These are phyloP conservation scores for Monosporozyma solicola DNA, from an alignment of 805 yeast species.

Conservation along the genomic window DNA sequence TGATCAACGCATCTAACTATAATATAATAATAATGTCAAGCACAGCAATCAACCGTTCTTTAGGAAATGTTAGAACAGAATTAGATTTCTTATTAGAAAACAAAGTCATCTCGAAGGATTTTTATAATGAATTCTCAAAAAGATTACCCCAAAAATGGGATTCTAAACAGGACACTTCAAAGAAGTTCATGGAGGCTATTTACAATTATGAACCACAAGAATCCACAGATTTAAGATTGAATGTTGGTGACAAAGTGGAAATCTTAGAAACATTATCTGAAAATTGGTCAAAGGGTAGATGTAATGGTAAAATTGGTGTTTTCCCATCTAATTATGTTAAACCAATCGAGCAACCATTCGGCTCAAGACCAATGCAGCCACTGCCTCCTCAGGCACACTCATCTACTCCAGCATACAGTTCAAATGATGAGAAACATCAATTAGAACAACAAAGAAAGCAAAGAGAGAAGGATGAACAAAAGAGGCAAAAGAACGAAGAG, in stretches of 20 bases:
- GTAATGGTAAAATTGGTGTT: conserved; percentile 55
- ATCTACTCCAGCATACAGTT: conserved; percentile 1
- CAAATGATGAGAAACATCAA: conserved; percentile 3
- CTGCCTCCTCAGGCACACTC: background rate
- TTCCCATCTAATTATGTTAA: conserved; percentile 85
- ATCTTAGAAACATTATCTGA: conserved; percentile 63
- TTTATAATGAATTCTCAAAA: conserved; percentile 41
- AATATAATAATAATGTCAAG: conserved; percentile 29
- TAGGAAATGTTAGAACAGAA: conserved; percentile 68
- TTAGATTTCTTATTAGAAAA: conserved; percentile 72
- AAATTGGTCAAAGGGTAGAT: conserved; percentile 85
- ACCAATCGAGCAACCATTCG: background rate
- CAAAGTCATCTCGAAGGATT: conserved; percentile 52
- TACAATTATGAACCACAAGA: conserved; percentile 70
- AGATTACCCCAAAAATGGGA: conserved; percentile 50
- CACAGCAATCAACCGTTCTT: conserved; percentile 67
- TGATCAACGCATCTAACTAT: background rate
- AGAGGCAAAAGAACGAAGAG: background rate
- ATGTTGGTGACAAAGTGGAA: conserved; percentile 57
- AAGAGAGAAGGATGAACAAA: background rate
- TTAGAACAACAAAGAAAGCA: conserved; percentile 3
- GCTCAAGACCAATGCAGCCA: background rate
- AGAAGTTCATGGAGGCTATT: conserved; percentile 50
- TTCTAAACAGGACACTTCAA: background rate
- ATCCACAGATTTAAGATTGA: conserved; percentile 58